Base-by-base conservation (phyloP, 2,329 filamentous ascomycete species). In the Aspergillus ibericus region DNA sequence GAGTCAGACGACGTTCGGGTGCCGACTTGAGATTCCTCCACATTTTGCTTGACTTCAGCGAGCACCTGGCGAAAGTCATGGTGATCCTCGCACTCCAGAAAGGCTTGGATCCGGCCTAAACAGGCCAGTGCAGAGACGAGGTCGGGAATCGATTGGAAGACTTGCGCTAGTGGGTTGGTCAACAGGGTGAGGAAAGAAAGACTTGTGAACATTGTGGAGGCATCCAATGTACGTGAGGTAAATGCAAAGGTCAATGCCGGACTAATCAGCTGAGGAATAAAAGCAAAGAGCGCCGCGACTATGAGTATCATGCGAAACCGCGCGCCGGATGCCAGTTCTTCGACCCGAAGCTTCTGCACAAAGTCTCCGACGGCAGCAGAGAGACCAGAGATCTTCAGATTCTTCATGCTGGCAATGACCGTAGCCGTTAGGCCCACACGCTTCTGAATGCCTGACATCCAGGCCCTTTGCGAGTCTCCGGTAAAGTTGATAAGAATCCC, bases 321-420 rank as follows among this genome's bases (percentile, higher is more conserved):
- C 0, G 65, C 58, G 60, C 65, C 72, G 22, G 59, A 51, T 3
- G 44, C 55, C 0, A 79, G 62, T 59, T 78, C 77, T 2, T 73
- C 65, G 2, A 74, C 58, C 5, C 77, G 72, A 22, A 76, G 58
- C 4, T 58, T 60, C 55, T 78, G 75, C 4, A 79, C 65, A 3
- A 70, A 63, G 6, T 62, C 56, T 15, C 66, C 63, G 3, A 77
- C 59, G 1, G 70, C 55, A 15, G 29, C 60, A 5, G 75, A 54
- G 5, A 80, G 66, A 2, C 76, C 77, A 1, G 72, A 72, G 38
- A 79, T 75, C 55, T 75, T 77, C 16, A 79, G 61, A 35, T 68
- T 63, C 59, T 78, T 79, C 70, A 79, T 78, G 59, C 67, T 69
- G 3, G 68, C 63, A 40, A 78, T 72, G n/a, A 71, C 65, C 1